These are phyloP conservation scores for Galeopsis tetrahit DNA, from an alignment of 257 asterid genomes.

Conservation along the genomic window DNA sequence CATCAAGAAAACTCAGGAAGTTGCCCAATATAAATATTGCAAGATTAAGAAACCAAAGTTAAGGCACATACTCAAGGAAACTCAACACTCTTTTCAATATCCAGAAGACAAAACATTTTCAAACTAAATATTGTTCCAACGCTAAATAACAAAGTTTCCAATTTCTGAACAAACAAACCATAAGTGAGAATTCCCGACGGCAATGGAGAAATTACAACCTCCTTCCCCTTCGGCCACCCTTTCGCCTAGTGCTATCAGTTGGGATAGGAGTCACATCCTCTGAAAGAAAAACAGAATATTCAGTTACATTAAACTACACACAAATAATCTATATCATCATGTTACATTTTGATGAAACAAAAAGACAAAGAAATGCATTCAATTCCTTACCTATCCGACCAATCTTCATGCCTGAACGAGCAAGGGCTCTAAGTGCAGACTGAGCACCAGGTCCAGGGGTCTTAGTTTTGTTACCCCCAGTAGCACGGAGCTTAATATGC, in stretches of 20 bases:
- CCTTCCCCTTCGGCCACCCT: conserved; percentile 96
- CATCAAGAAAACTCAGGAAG: neutral
- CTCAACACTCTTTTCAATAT: neutral
- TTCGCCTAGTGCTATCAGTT: conserved; percentile 87
- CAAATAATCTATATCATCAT: neutral
- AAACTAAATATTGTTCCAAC: conserved; percentile 23
- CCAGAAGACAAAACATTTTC: conserved; percentile 31
- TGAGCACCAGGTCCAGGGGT: conserved; percentile 98
- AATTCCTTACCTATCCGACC: conserved; percentile 76
- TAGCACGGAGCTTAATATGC: conserved; percentile 89
- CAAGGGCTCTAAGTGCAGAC: conserved; percentile 91
- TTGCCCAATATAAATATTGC: neutral
- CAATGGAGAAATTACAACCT: conserved; percentile 53
- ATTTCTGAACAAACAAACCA: conserved; percentile 26
- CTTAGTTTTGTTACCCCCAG: conserved; percentile 94
- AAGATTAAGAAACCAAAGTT: neutral
- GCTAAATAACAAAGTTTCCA: conserved; percentile 33
- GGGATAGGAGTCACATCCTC: conserved; percentile 97
- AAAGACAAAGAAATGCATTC: neutral
- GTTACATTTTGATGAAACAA: neutral
- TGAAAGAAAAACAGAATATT: conserved; percentile 33
- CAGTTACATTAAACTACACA: neutral
- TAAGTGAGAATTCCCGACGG: neutral
- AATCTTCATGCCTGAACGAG: conserved; percentile 95
- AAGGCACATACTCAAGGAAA: neutral